These are phyloP conservation scores for Coemansia sp. DNA, from an alignment of 192 early-diverging fungal genomes.

Conservation along the genomic window DNA sequence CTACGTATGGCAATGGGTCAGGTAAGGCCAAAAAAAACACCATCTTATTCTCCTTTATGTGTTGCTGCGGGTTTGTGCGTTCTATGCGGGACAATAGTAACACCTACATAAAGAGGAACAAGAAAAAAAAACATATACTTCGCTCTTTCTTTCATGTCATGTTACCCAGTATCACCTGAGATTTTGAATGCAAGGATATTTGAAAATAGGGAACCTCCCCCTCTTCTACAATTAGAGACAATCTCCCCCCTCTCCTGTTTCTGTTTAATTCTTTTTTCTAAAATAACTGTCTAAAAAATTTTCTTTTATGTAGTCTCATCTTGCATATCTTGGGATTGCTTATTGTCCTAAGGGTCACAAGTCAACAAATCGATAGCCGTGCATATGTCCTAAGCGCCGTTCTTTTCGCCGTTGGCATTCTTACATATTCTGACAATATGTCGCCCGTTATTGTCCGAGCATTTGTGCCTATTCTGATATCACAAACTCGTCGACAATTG, in stretches of 20 bases:
- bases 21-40: background rate
- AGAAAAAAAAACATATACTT: background rate
- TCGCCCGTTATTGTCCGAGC: background rate
- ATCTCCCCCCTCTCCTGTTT: background rate
- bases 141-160: background rate
- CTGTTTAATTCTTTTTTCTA: background rate
- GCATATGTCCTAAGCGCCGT: background rate
- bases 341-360: background rate
- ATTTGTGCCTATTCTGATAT: background rate
- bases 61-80: background rate
- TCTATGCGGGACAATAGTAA: conserved; percentile 7
- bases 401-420: background rate
- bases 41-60: background rate
- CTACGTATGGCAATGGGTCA: background rate
- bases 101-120: background rate
- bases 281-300: no score
- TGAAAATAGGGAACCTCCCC: background rate
- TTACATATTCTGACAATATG: background rate
- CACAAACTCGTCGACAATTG: background rate
- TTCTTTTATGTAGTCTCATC: conserved; percentile 12
- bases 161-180: conserved; percentile 3
- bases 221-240: background rate
- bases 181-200: conserved; percentile 8
- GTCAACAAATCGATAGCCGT: background rate
- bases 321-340: conserved; percentile 13